Base-by-base conservation (phyloP, 1,284 basidiomycete species). In the Puccinia triticina region DNA sequence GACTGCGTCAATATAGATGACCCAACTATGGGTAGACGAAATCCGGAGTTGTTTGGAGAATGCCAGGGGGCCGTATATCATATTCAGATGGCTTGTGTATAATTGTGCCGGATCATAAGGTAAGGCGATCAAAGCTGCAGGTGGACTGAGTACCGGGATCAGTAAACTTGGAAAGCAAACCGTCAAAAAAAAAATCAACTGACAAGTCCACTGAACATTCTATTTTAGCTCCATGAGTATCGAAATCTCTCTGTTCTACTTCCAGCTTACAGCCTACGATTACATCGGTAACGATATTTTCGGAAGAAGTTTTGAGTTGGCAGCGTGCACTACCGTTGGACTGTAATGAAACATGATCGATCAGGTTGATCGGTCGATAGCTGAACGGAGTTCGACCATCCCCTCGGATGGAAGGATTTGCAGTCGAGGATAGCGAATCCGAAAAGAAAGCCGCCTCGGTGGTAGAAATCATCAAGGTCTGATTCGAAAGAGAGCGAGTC, bases 121-220 rank as follows among this genome's bases (percentile, higher is more conserved):
- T 40, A 82, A 37, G 37, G 79, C 57, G 48, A 73, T 75, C 32
- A 74, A 73, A 67, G 79, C 48, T 50, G 72, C 71, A 74, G 71
- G 79, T 48, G 72, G 79, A 75, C 72, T 82, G 72, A 55, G 46
- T 46, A 73, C 8, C 48, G 29, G 71, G 48, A 72, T 74, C 72
- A 74, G 72, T 74, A 74, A 75, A 59, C 8, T 59, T 32, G 29
- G 18, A 59, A 32, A 46, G 43, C 1, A 43, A 40, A 14, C 23
- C 23, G 11, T 57, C 8, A 7, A 73, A 55, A 34, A 53, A 55
- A 37, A 73, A 73, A 21, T 34, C 32, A 32, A 77, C 79, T 82
- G 57, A 82, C 79, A 72, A 82, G 59, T 82, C 79, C 10, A 82
- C 79, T 55, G 79, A 61, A 37, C 79, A 82, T 67, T 82, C 79